Evolutionary conservation across 2,329 filamentous ascomycete genomes (phyloP), one percentile per base, ranked within the genome.

Genomic region (Fusarium tjaetaba): DNA sequence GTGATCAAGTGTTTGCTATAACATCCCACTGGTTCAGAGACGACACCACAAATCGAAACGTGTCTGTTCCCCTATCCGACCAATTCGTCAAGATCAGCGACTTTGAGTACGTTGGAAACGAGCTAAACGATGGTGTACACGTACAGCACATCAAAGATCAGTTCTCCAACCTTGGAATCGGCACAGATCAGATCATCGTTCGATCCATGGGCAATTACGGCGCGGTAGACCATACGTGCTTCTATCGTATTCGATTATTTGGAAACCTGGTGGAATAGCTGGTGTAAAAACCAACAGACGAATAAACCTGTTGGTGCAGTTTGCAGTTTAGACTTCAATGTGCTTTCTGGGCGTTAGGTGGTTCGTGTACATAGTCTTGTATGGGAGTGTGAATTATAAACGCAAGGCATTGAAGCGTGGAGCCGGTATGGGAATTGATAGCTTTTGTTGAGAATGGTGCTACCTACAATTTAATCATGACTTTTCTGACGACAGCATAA

Each of bases 161-260:
- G 65, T 80, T 92, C 32, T 72, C 80, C n/a, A 78, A 79, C 4
- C 80, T 91, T 22, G 79, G 82, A 11, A 85, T 86, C 20, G 80
- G 80, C 22, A 89, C 89, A 9, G 85, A 86, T 53, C 82, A 87
- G 14, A 78, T 92, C 13, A 78, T 90, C 24, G 79, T 93, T 30
- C 84, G 90, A 18, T 86, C 88, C 4, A 80, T 86, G 62, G 88
- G 82, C 76, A 93, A 93, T 77, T 87, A 90, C 76, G 90, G 90
- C 20, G 83, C 85, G 15, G 78, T 77, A 32, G 82, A 88, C 52
- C 90, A 91, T 77, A 92, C 90, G 7, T 93, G 91, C 78, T 87
- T 93, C 75, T 93, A 93, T 80, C 84, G 90, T 3, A 80, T 91
- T n/a, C 83, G 86, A 63, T 66, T 93, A 49, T 91, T 89, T 77